These are phyloP conservation scores for Candida hungchunana DNA, from an alignment of 805 yeast species.

Conservation along the genomic window DNA sequence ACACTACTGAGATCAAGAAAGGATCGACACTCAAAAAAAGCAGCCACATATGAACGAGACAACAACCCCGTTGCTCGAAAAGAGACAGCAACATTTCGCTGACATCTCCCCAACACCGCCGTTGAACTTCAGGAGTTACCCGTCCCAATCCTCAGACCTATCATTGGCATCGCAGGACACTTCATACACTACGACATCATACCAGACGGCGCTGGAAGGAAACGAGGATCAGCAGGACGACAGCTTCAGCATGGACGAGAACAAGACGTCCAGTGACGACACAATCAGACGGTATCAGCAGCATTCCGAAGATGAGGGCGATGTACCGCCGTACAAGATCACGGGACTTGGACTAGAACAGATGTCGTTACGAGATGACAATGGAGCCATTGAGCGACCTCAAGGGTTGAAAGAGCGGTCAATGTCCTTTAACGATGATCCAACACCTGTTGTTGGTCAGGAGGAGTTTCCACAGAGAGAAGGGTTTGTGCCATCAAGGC, in stretches of 20 bases:
- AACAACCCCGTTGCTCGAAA: conserved; percentile 6
- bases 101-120: conserved; percentile 27
- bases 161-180: conserved; percentile 15
- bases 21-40: conserved; percentile 4
- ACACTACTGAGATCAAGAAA: conserved; percentile 1
- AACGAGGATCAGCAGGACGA: not conserved
- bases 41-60: too few relatives aligned
- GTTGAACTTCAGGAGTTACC: conserved; percentile 14
- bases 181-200: conserved; percentile 14
- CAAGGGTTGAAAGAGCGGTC: too few relatives aligned
- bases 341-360: conserved; percentile 20
- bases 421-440: conserved; percentile 20
- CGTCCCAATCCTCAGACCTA: conserved; percentile 2
- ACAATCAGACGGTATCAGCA: too few relatives aligned
- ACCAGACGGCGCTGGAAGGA: conserved; percentile 22
- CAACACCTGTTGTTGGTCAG: conserved; percentile 19
- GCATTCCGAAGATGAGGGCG: too few relatives aligned
- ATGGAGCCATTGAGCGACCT: not conserved
- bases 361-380: conserved; percentile 8
- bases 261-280: not conserved
- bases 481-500: not conserved
- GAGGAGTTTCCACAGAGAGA: conserved; percentile 5
- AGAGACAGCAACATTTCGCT: conserved; percentile 1
- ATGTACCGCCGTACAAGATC: too few relatives aligned
- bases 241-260: not conserved